A percentile compares a stretch with the other conserved stretches of the same genome.
Evolutionary conservation across 768 basidiomycete genomes (phyloP).

Genomic region (Dentipellis fragilis): DNA sequence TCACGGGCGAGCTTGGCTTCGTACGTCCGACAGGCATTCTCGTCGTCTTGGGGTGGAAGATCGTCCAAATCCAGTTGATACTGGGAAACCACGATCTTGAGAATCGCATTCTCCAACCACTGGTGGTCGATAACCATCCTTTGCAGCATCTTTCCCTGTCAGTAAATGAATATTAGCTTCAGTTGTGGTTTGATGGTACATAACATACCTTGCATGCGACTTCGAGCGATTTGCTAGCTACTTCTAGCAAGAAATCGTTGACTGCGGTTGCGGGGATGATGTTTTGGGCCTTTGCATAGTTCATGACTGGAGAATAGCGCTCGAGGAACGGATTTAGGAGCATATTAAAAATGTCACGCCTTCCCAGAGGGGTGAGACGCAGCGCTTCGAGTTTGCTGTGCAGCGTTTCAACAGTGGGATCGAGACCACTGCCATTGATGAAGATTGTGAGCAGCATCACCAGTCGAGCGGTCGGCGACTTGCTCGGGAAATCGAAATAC

Average conservation of each 20-base stretch:
- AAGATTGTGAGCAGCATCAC: slow-evolving; percentile 69
- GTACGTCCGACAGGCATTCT: slow-evolving; percentile 32
- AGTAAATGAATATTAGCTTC: slow-evolving; percentile 5
- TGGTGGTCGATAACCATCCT: slow-evolving; percentile 41
- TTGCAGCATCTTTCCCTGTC: slow-evolving; percentile 56
- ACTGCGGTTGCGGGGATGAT: slow-evolving; percentile 29
- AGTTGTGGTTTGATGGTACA: neutral
- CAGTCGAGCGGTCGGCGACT: slow-evolving; percentile 49
- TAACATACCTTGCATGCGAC: slow-evolving; percentile 38
- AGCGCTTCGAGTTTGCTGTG: slow-evolving; percentile 43
- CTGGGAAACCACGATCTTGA: slow-evolving; percentile 34
- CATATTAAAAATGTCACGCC: slow-evolving; percentile 49
- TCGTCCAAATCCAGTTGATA: slow-evolving; percentile 45
- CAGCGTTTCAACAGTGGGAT: slow-evolving; percentile 14
- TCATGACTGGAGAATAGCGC: slow-evolving; percentile 31
- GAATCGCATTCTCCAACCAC: slow-evolving; percentile 32
- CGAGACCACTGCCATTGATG: slow-evolving; percentile 21
- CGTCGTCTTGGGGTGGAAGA: slow-evolving; percentile 45
- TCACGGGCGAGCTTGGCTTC: slow-evolving; percentile 48
- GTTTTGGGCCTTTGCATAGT: slow-evolving; percentile 38
- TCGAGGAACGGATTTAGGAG: slow-evolving; percentile 66
- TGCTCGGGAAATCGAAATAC: slow-evolving; percentile 56
- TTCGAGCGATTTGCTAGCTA: slow-evolving; percentile 48
- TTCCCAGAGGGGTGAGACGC: slow-evolving; percentile 44
- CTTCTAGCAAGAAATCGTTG: slow-evolving; percentile 43